Percentiles rank a stretch among this genome's conserved stretches.
Conservation (phyloP, 164 flowering plant genomes). For the Platanus orientalis region DNA sequence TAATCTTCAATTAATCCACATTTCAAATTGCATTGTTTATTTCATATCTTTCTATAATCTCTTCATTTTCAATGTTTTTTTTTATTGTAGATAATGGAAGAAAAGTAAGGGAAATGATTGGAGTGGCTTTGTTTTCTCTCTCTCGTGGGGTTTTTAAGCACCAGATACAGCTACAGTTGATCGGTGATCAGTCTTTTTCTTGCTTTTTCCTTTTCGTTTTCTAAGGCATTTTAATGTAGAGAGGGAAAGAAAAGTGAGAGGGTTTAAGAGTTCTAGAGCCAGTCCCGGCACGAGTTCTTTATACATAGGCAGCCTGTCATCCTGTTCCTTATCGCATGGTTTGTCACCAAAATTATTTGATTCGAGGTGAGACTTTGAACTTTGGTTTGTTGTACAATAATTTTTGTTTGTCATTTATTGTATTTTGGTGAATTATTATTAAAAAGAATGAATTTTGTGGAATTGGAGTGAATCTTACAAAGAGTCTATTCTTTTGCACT, state of each 20-base stretch:
- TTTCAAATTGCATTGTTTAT: no score
- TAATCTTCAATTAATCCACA: no score
- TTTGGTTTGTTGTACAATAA: neutral
- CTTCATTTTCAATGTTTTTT: neutral
- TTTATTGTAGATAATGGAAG: neutral
- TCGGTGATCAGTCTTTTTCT: slow-evolving; percentile 2
- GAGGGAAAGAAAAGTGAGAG: neutral
- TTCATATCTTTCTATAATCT: neutral
- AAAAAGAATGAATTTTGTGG: neutral
- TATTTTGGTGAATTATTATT: neutral
- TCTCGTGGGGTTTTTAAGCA: slow-evolving; percentile 11
- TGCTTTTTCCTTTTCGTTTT: neutral
- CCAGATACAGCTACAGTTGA: neutral
- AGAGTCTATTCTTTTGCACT: neutral
- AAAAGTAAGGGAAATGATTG: neutral
- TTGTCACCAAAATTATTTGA: neutral
- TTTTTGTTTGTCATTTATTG: neutral
- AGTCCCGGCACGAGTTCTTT: slow-evolving; percentile 5
- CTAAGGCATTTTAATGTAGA: neutral
- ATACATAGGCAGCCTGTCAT: neutral
- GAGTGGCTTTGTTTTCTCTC: neutral
- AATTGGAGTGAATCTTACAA: neutral
- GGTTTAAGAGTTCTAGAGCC: neutral
- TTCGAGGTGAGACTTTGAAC: neutral
- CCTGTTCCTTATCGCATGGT: neutral